phyloP scores from a whole-genome alignment of 139 green algal genomes.

The Deuterostichococcus epilithicus region DNA sequence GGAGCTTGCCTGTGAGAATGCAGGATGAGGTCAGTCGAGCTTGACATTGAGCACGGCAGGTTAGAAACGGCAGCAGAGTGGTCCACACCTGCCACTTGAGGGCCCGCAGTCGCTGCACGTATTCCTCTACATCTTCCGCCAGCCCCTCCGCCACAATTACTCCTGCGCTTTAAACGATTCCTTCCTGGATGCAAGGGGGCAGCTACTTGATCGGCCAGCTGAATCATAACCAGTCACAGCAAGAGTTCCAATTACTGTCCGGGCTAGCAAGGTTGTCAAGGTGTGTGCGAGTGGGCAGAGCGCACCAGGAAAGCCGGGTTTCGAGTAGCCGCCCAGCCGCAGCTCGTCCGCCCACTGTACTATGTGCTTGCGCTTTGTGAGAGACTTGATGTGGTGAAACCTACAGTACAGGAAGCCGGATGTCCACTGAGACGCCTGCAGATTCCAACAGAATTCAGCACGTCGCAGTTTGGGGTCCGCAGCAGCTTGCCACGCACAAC shows the following conservation, averaged over 20 bases:
- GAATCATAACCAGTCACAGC: background rate
- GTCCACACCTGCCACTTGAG: constrained; percentile 10
- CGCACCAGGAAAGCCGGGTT: constrained; percentile 54
- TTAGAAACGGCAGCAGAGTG: too few species aligned
- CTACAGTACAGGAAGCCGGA: constrained; percentile 20
- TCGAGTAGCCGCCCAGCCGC: constrained; percentile 38
- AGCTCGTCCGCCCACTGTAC: constrained; percentile 45
- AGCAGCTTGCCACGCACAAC: background rate
- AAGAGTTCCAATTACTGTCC: background rate
- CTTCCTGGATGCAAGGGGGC: too few species aligned
- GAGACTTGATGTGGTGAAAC: constrained; percentile 77
- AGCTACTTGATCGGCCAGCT: background rate
- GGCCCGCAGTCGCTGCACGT: constrained; percentile 4
- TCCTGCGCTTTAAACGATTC: background rate
- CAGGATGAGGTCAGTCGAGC: background rate
- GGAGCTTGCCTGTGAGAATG: constrained; percentile 11
- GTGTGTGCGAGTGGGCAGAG: too few species aligned
- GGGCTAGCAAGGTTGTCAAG: too few species aligned
- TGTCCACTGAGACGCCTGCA: background rate
- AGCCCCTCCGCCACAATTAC: background rate
- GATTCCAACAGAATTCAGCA: constrained; percentile 3
- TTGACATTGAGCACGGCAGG: background rate
- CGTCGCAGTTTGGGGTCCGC: too few species aligned
- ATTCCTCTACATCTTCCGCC: constrained; percentile 15
- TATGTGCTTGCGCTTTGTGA: constrained; percentile 62